Evolutionary conservation across 2,329 filamentous ascomycete species (phyloP), one percentile per base, ranked within the genome.

Genomic region (Zymoseptoria crescenta): DNA sequence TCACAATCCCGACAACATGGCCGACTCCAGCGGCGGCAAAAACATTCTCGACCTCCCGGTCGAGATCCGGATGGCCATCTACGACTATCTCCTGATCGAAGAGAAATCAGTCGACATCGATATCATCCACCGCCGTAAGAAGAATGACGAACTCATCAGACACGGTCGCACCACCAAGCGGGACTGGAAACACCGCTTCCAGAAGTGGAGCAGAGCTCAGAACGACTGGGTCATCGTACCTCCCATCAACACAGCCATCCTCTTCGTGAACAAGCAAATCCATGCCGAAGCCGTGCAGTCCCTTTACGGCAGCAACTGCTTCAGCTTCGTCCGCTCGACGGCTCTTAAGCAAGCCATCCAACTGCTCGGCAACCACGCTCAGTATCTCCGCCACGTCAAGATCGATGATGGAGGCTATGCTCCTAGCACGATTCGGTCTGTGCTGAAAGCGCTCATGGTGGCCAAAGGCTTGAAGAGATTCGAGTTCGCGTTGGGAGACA

Each of bases 61-160:
- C 19, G 62, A 63, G 49, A 59, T 57, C 4, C 62, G 62, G 30
- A 35, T 50, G 13, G 48, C 59, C 3, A 63, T 67, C 50, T 67
- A 60, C 52, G 55, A 54, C 28, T 62, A 59, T 27, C 29, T 63
- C 9, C 56, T 67, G 16, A 50, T 49, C 2, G 56, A 63, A 41
- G 20, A 29, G 0, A 13, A 35, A 41, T 57, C 58, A 1, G 55
- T 62, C 24, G 10, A 35, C 10, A 49, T 60, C 27, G 24, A 27
- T 4, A 13, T 52, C 24, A 52, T 29, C 16, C 35, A 45, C 35
- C 13, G 35, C 35, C 35, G 35, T 13, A 45, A 24, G 28, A 41
- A 21, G 20, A 9, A 9, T 13, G 24, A 19, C 24, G 51, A 29
- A 52, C 19, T 56, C 3, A 16, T 56, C 35, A 27, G 53, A 21